phyloP scores from a whole-genome alignment of 208 protist genomes.

The Wallacemonas sp. region DNA sequence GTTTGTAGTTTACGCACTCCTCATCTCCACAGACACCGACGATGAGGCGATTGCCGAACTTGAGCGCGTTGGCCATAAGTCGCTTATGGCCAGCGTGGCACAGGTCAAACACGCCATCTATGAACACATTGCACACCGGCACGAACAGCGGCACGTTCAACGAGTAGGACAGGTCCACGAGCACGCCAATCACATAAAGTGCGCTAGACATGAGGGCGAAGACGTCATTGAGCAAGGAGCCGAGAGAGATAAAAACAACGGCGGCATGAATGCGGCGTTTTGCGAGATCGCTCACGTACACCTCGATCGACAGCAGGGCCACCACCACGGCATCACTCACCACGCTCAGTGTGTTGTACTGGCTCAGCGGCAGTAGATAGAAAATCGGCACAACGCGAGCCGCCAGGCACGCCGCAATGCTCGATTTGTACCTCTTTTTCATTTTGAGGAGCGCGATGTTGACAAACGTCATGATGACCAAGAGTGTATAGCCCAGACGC shows the following conservation, averaged over 20 bases:
- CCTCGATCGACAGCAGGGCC: constrained; percentile 79
- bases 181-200: constrained; percentile 81
- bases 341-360: constrained; percentile 69
- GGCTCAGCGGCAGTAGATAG: constrained; percentile 70
- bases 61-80: constrained; percentile 82
- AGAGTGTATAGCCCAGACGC: constrained; percentile 41
- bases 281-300: constrained; percentile 87
- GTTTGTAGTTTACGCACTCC: constrained; percentile 88
- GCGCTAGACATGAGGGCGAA: constrained; percentile 58
- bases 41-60: constrained; percentile 88
- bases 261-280: constrained; percentile 83
- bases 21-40: constrained; percentile 92
- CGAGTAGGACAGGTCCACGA: constrained; percentile 86
- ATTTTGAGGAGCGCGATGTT: constrained; percentile 72
- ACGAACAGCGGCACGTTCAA: constrained; percentile 91
- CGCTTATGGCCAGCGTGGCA: constrained; percentile 92
- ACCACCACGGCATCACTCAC: constrained; percentile 88
- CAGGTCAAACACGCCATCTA: constrained; percentile 93
- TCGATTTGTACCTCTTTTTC: constrained; percentile 62
- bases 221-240: constrained; percentile 88
- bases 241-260: constrained; percentile 78
- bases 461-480: constrained; percentile 58
- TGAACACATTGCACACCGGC: constrained; percentile 89
- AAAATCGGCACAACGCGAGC: constrained; percentile 75
- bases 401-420: constrained; percentile 63